Percentiles rank a stretch among this genome's conserved stretches.
Evolutionary conservation across 169 alveolate genomes (phyloP).

Genomic region (Eimeria tenella): DNA sequence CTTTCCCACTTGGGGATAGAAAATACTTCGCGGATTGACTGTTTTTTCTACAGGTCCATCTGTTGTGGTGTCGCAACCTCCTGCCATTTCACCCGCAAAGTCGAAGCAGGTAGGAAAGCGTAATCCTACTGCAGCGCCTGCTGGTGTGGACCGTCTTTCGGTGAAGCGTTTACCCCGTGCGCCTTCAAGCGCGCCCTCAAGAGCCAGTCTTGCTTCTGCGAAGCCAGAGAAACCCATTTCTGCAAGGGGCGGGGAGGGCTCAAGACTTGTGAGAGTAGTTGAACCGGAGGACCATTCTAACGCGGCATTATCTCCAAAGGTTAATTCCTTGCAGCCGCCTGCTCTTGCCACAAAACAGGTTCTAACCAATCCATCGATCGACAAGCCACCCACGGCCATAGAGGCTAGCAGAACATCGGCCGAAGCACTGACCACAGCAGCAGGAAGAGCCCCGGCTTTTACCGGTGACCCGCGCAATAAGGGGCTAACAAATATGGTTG

Average conservation of each 20-base stretch:
- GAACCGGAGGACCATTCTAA: constrained; percentile 40
- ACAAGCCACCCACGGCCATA: not conserved
- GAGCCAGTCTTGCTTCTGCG: not conserved
- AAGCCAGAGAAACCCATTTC: constrained; percentile 37
- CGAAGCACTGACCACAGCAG: constrained; percentile 29
- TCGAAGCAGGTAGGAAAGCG: constrained; percentile 18
- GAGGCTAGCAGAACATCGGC: not conserved
- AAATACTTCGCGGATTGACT: too few species aligned
- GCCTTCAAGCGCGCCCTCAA: constrained; percentile 20
- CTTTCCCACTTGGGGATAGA: too few species aligned
- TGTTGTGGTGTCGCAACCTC: not conserved
- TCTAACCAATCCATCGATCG: not conserved
- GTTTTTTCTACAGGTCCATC: not conserved
- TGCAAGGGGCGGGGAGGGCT: constrained; percentile 76
- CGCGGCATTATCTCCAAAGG: not conserved
- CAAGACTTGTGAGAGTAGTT: constrained; percentile 55
- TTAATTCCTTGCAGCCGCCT: not conserved
- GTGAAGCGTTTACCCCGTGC: constrained; percentile 34
- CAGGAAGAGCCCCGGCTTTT: constrained; percentile 81
- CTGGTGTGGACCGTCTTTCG: constrained; percentile 28
- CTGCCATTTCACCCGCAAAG: constrained; percentile 41
- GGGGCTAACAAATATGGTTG: constrained; percentile 79
- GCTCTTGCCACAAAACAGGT: not conserved
- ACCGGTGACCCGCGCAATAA: constrained; percentile 81
- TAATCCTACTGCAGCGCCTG: not conserved